Base-by-base conservation (phyloP, 805 yeast species). In the Ogataea pini region DNA sequence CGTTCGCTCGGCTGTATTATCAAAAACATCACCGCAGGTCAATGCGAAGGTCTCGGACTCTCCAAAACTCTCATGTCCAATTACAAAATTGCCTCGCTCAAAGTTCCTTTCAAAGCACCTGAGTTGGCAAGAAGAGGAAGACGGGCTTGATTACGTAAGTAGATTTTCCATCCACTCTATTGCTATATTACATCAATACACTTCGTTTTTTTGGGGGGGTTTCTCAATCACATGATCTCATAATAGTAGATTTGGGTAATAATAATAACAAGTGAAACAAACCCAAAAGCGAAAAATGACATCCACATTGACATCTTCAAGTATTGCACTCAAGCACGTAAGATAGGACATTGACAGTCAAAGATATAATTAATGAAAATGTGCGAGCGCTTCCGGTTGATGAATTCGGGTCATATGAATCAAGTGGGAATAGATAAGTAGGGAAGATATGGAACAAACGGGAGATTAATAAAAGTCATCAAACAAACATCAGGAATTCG, bases 41-140 rank as follows among this genome's bases (percentile, higher is more conserved):
- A 85, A 68, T 89, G 89, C 31, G 89, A 84, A 59, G 85, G 85
- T 3, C 77, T 82, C 55, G 86, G 85, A 25, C 75, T 86, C 50
- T 79, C 86, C 42, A 84, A 79, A 67, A 68, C 76, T 44, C 47
- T 63, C 33, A 66, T 69, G 12, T 65, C 80, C 8, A 75, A 81
- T 32, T 85, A 86, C 69, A 89, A 89, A 68, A 74, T 92, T 56
- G 98, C 97, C 2, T 69, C 80, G 14, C 77, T 94, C 67, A 83
- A 79, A 65, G 96, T 90, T 27, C 99, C 99, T 33, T 86, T 94
- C 71, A 84, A 82, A 64, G 73, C 89, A 44, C 99, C 99, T 7
- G 92, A 86, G 58, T 76, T 87, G 77, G 78, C 83, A 9, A 82
- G 83, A 82, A 82, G 34, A 73, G 78, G 46, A 48, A 42, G 49